Evolutionary conservation across 2,329 filamentous ascomycete species (phyloP).

Genomic region (Penicillium vulpinum): DNA sequence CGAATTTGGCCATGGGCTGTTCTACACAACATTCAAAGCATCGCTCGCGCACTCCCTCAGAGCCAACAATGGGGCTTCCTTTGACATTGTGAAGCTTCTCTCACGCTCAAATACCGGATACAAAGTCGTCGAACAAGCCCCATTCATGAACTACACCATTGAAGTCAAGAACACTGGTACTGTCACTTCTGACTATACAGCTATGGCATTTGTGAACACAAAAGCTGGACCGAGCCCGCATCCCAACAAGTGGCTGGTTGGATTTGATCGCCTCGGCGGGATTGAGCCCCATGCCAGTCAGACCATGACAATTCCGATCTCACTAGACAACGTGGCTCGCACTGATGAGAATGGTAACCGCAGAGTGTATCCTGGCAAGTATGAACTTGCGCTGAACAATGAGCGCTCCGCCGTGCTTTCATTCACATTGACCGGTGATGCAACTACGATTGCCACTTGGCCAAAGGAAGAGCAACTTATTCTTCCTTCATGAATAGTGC

Average conservation of each 20-base stretch:
- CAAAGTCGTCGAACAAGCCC: conserved; percentile 34
- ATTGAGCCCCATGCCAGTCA: conserved; percentile 26
- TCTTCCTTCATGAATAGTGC: conserved; percentile 10
- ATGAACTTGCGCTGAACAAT: conserved; percentile 44
- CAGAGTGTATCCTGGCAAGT: conserved; percentile 45
- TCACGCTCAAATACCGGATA: conserved; percentile 27
- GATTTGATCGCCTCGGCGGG: conserved; percentile 36
- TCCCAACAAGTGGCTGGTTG: conserved; percentile 47
- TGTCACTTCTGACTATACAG: conserved; percentile 43
- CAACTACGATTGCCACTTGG: conserved; percentile 37
- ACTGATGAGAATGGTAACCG: conserved; percentile 40
- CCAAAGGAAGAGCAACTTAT: conserved; percentile 30
- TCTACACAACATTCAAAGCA: conserved; percentile 45
- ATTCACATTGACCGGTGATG: conserved; percentile 37
- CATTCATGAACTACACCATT: conserved; percentile 41
- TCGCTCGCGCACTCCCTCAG: conserved; percentile 2
- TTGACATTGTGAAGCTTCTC: conserved; percentile 39
- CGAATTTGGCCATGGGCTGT: conserved; percentile 46
- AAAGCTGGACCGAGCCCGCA: conserved; percentile 43
- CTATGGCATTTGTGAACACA: conserved; percentile 42
- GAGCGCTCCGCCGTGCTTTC: conserved; percentile 37
- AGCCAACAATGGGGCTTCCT: conserved; percentile 14
- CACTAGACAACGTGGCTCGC: conserved; percentile 41
- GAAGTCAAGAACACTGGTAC: conserved; percentile 40
- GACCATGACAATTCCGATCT: conserved; percentile 37